Base-by-base conservation (phyloP, 2,329 filamentous ascomycete species). In the Amauroascus niger region DNA sequence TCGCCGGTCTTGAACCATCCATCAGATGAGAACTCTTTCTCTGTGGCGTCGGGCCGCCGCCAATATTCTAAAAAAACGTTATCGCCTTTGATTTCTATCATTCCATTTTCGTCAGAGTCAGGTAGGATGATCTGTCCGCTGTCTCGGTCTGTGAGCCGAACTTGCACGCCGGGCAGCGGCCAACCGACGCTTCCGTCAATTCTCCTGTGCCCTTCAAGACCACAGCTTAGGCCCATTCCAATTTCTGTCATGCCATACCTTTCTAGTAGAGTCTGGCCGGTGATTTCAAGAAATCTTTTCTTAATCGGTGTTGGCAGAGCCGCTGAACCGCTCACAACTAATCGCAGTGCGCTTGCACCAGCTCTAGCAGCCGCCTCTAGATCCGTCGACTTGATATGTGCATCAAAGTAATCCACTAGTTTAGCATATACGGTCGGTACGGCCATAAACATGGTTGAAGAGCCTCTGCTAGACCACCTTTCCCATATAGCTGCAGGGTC, bases 401-500 rank as follows among this genome's bases (percentile, higher is more conserved):
- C 44, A 43, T 73, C 69, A 48, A 71, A 73, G 52, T 76, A 72
- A 53, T 75, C 70, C 54, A 73, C 70, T 49, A 77, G 63, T 0
- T 74, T 69, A 44, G 74, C 71, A 62, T 76, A 78, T 28, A 77
- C 75, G 1, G 75, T 77, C 2, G 75, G 75, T 1, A 78, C 75
- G 14, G 73, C 75, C 59, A 74, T 72, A 65, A 78, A 78, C 66
- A 77, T 71, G 0, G 71, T 69, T 26, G 73, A 66, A 43, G 66
- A 63, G 57, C 69, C 70, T 52, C 58, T 62, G 28, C 63, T 66
- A 54, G 65, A 63, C 73, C 73, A 77, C 14, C 74, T 68, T 18
- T 68, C 62, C 75, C 75, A 78, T 59, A 76, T 73, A 53, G 68
- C 59, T 58, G 65, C 58, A 9, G 71, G 64, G 46, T 74, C 68